Evolutionary conservation across 2,329 filamentous ascomycete genomes (phyloP).

Genomic region (Fusarium brachygibbosum): DNA sequence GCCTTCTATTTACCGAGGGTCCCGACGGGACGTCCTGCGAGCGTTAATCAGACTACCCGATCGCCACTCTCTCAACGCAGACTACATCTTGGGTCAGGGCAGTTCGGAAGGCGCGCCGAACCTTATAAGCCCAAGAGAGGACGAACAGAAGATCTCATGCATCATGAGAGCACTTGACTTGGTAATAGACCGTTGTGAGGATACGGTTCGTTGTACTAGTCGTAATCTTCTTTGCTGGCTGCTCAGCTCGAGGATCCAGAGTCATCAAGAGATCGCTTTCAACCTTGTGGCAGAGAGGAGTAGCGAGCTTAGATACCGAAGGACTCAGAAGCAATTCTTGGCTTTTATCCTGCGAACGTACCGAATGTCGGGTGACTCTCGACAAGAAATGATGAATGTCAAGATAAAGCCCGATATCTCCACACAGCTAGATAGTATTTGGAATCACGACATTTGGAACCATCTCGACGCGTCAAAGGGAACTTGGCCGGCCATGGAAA

Average conservation of each 20-base stretch:
- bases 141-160: neutral
- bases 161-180: neutral
- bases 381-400: neutral
- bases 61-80: neutral
- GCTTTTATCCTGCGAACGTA: neutral
- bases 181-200: too few relatives aligned
- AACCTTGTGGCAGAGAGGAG: neutral
- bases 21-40: neutral
- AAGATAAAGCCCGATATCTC: neutral
- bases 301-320: neutral
- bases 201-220: too few relatives aligned
- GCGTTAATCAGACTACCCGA: neutral
- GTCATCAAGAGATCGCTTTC: neutral
- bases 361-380: neutral
- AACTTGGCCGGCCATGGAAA: neutral
- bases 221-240: too few relatives aligned
- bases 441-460: neutral
- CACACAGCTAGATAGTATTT: neutral
- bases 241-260: neutral
- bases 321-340: neutral
- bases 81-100: neutral
- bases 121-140: neutral
- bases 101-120: neutral
- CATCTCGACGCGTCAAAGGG: neutral
- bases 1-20: conserved; percentile 1